Percentiles rank a stretch among this genome's conserved stretches.
Conservation (phyloP, 1,284 basidiomycete genomes). For the Mycosarcoma maydis region DNA sequence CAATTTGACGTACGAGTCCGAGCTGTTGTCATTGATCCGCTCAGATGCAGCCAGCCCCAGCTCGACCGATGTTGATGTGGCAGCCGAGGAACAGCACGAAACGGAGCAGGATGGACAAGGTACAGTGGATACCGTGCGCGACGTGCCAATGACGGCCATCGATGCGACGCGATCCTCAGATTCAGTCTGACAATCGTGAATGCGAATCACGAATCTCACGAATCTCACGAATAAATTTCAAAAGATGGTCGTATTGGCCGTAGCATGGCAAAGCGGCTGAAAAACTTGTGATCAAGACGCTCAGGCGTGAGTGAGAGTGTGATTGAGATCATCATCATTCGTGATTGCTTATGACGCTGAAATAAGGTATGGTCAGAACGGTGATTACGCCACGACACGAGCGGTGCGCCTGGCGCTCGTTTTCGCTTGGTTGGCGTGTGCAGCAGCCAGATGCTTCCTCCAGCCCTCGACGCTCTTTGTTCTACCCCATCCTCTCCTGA, state of each 20-base stretch:
- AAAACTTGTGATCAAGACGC: too few relatives aligned
- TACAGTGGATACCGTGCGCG: too few relatives aligned
- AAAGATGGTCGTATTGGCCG: too few relatives aligned
- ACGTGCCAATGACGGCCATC: too few relatives aligned
- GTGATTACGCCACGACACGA: slow-evolving; percentile 15
- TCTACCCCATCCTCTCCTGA: slow-evolving; percentile 57
- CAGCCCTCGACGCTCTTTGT: slow-evolving; percentile 42
- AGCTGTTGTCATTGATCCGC: slow-evolving; percentile 39
- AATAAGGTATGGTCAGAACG: too few relatives aligned
- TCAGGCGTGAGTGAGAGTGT: too few relatives aligned
- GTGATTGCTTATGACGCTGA: too few relatives aligned
- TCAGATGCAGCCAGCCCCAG: slow-evolving; percentile 38
- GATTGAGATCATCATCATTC: too few relatives aligned
- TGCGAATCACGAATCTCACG: not conserved
- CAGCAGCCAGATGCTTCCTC: slow-evolving; percentile 34
- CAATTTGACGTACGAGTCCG: slow-evolving; percentile 46
- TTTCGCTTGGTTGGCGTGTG: slow-evolving; percentile 6
- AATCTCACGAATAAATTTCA: too few relatives aligned
- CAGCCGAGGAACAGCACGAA: not conserved
- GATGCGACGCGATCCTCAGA: too few relatives aligned
- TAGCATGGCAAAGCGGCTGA: too few relatives aligned
- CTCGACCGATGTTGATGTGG: slow-evolving; percentile 1
- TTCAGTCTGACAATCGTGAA: too few relatives aligned
- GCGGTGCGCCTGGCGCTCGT: not conserved
- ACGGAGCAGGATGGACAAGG: not conserved